phyloP scores from a whole-genome alignment of 1,284 basidiomycete genomes.

The Ustilago xerochloae region DNA sequence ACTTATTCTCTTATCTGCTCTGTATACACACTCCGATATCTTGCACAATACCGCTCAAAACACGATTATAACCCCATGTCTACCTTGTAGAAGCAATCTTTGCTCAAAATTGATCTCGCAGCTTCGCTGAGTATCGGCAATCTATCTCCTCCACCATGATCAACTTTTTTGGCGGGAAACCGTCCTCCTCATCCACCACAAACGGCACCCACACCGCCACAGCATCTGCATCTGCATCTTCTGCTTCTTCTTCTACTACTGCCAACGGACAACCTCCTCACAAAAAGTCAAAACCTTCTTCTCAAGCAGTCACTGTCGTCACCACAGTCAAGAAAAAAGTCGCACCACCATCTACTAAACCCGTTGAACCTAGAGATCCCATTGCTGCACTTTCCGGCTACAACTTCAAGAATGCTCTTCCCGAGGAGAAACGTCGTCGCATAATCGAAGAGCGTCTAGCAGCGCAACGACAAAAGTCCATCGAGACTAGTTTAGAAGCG shows the following conservation, averaged over 20 bases:
- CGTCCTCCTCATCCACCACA: conserved; percentile 6
- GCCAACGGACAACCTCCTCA: conserved; percentile 20
- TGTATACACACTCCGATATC: too few species aligned
- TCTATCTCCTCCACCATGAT: conserved; percentile 20
- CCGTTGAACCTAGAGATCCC: conserved; percentile 33
- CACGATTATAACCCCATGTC: too few species aligned
- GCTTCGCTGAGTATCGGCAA: not conserved
- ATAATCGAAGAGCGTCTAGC: conserved; percentile 52
- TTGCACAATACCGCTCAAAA: too few species aligned
- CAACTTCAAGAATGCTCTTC: conserved; percentile 45
- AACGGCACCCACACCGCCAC: conserved; percentile 6
- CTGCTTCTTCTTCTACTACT: conserved; percentile 3
- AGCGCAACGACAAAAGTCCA: conserved; percentile 41
- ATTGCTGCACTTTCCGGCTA: conserved; percentile 42
- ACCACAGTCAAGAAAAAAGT: conserved; percentile 39
- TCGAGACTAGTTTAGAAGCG: conserved; percentile 35
- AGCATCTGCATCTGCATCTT: not conserved
- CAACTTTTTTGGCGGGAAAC: conserved; percentile 47
- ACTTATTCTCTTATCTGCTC: not conserved
- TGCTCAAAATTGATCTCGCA: not conserved
- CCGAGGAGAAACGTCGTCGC: conserved; percentile 48
- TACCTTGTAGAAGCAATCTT: not conserved
- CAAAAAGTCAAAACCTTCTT: conserved; percentile 32
- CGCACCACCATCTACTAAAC: conserved; percentile 15
- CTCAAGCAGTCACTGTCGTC: conserved; percentile 37